These are phyloP conservation scores for Obelidium mucronatum DNA, from an alignment of 192 early-diverging fungal genomes.

Conservation along the genomic window DNA sequence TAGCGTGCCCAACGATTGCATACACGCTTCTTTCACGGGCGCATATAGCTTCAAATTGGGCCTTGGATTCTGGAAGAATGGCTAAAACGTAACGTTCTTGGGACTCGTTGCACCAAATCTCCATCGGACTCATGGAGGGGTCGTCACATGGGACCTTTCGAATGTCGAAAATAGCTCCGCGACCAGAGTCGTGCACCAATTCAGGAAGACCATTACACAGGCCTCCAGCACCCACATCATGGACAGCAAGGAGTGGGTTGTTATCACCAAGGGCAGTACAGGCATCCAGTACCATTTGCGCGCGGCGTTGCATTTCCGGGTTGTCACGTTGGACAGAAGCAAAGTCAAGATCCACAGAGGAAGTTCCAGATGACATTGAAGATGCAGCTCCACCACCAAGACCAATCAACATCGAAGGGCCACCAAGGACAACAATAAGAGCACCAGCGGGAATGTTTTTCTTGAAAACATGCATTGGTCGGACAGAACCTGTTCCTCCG, in stretches of 20 bases:
- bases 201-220: slow-evolving; percentile 98
- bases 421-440: slow-evolving; percentile 89
- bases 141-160: slow-evolving; percentile 93
- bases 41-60: slow-evolving; percentile 77
- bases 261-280: slow-evolving; percentile 82
- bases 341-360: slow-evolving; percentile 91
- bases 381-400: slow-evolving; percentile 98
- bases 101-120: slow-evolving; percentile 99
- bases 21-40: slow-evolving; percentile 91
- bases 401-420: slow-evolving; percentile 98
- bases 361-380: slow-evolving; percentile 89
- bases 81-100: slow-evolving; percentile 99
- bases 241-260: slow-evolving; percentile 92
- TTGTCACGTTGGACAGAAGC: slow-evolving; percentile 99
- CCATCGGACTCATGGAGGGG: slow-evolving; percentile 97
- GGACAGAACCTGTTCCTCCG: slow-evolving; percentile 94
- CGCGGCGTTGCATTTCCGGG: slow-evolving; percentile 98
- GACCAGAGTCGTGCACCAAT: slow-evolving; percentile 93
- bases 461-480: slow-evolving; percentile 90
- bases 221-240: slow-evolving; percentile 99
- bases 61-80: slow-evolving; percentile 72
- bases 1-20: slow-evolving; percentile 90
- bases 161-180: slow-evolving; percentile 91
- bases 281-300: slow-evolving; percentile 95
- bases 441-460: slow-evolving; percentile 80